Evolutionary conservation across 805 yeast species (phyloP).

Genomic region (Kluyveromyces wickerhamii): DNA sequence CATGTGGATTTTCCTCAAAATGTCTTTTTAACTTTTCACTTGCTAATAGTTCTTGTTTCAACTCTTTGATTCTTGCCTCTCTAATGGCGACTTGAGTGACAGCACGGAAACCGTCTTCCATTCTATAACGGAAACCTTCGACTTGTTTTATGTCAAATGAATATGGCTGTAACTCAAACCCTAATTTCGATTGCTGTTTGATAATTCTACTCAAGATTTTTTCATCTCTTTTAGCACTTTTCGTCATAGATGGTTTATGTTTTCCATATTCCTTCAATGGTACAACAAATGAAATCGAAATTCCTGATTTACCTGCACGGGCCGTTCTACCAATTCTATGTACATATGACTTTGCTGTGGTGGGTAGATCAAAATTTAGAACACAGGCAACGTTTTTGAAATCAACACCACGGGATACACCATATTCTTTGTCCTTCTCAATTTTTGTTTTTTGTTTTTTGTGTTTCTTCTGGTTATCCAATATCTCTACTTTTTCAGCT

Average conservation of each 20-base stretch:
- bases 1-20: conserved; percentile 96
- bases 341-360: conserved; percentile 78
- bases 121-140: conserved; percentile 91
- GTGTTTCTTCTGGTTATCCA: conserved; percentile 14
- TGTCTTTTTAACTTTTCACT: conserved; percentile 88
- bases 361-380: conserved; percentile 87
- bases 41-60: conserved; percentile 76
- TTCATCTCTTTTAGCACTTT: conserved; percentile 75
- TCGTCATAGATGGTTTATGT: conserved; percentile 70
- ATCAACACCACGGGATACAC: conserved; percentile 95
- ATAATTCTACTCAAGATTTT: conserved; percentile 70
- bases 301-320: conserved; percentile 92
- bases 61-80: conserved; percentile 87
- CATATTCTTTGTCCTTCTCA: conserved; percentile 66
- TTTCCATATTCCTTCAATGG: conserved; percentile 78
- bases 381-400: conserved; percentile 96
- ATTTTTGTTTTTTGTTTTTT: conserved; percentile 22
- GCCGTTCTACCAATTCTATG: conserved; percentile 98
- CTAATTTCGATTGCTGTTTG: conserved; percentile 65
- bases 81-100: conserved; percentile 84
- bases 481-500: conserved; percentile 6
- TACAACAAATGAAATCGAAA: conserved; percentile 87
- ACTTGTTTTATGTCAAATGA: conserved; percentile 87
- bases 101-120: conserved; percentile 95
- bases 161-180: conserved; percentile 75